Base-by-base conservation (phyloP, 2,329 filamentous ascomycete genomes). In the Teratosphaeriaceae sp. region DNA sequence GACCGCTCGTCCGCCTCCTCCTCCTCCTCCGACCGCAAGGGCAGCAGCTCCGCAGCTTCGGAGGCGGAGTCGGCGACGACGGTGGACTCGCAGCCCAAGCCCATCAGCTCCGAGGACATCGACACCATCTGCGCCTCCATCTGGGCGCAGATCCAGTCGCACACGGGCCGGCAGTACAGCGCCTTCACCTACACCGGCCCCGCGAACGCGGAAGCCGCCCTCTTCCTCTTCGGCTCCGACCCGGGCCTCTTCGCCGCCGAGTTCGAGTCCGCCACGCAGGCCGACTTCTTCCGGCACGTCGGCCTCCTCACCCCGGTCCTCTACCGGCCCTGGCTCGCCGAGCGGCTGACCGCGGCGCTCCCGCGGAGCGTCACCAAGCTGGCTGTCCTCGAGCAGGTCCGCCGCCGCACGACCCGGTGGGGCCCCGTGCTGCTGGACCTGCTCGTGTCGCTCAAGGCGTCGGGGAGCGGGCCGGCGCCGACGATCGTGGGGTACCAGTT, bases 391-490 rank as follows among this genome's bases (percentile, higher is more conserved):
- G 92, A 98, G 70, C 92, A 97, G 67, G 85, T 96, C 53, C 83
- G 84, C 60, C 82, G 87, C 57, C 94, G 92, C 72, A 97, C 92
- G 0, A 98, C 92, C 3, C 94, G 85, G 70, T 98, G 92, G 92
- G 92, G 92, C 0, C 92, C 92, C 29, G 73, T 94, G 4, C 78
- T 98, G 52, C 78, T 98, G 50, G 92, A 98, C 64, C 72, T 97
- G 15, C 72, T 98, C 46, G 94, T 89, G 38, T 90, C 89, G 12
- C 68, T 95, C 49, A 89, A 86, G 66, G 81, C 84, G 49, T 76
- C 80, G 15, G 64, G 67, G n/a, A 18, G 34, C 12, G 35, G 35
- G 37, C 50, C 44, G 44, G 75, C 85, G 18, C 79, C 88, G 53
- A 74, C 78, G n/a, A 79, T 94, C 56, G 88, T 98, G 54, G 90